Conservation (phyloP, 2,329 filamentous ascomycete species). For the Diaporthe humulicola region DNA sequence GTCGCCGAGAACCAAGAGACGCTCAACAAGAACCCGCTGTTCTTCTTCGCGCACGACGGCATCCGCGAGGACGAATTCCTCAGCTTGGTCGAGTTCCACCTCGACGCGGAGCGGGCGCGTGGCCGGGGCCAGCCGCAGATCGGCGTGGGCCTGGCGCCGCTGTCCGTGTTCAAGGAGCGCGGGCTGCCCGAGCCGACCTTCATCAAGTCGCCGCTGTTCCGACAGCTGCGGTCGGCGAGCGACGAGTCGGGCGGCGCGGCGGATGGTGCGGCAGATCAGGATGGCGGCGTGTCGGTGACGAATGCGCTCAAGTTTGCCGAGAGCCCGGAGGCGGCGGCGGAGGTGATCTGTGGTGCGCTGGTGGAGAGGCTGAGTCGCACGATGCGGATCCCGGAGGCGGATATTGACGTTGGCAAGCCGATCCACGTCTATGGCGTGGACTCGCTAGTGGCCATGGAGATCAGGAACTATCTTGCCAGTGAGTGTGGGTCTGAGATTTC, state of each 20-base stretch:
- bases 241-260: constrained; percentile 8
- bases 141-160: constrained; percentile 33
- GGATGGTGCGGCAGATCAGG: constrained; percentile 17
- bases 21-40: constrained; percentile 39
- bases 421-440: constrained; percentile 47
- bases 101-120: constrained; percentile 36
- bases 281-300: constrained; percentile 35
- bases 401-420: constrained; percentile 44
- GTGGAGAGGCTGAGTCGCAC: constrained; percentile 44
- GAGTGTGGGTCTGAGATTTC: constrained; percentile 31
- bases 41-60: constrained; percentile 40
- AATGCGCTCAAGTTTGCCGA: constrained; percentile 38
- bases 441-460: constrained; percentile 49
- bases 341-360: constrained; percentile 41
- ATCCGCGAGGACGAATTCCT: constrained; percentile 40
- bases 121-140: constrained; percentile 23
- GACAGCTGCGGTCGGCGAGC: constrained; percentile 34
- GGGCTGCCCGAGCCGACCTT: constrained; percentile 39
- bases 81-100: constrained; percentile 39
- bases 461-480: constrained; percentile 43
- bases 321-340: constrained; percentile 40
- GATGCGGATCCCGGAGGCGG: constrained; percentile 44
- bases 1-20: constrained; percentile 41
- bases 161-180: constrained; percentile 33
- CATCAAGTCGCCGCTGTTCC: constrained; percentile 38